A percentile compares a stretch with the other conserved stretches of the same genome.
Evolutionary conservation across 345 rosid genomes (phyloP).

Genomic region (Mallotus nudiflorus): DNA sequence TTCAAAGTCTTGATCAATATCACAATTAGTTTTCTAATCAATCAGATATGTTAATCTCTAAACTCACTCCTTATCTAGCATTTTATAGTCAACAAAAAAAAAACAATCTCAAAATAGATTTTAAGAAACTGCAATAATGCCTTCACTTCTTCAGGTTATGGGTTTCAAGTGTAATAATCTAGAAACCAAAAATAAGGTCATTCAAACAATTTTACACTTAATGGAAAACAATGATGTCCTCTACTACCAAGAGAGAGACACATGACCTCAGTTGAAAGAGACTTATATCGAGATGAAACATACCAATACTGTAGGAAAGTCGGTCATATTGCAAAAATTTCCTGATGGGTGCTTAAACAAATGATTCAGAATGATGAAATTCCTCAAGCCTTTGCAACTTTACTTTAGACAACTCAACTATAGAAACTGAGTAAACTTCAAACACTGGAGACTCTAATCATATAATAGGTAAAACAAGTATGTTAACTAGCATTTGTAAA

Average conservation of each 20-base stretch:
- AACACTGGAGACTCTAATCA: not conserved
- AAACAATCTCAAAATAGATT: not conserved
- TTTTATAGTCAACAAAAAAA: not conserved
- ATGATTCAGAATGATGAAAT: too few relatives aligned
- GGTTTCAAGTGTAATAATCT: not conserved
- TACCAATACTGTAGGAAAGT: not conserved
- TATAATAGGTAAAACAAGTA: not conserved
- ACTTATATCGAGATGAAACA: not conserved
- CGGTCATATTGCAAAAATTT: not conserved
- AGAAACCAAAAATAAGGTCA: not conserved
- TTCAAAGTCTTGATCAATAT: too few relatives aligned
- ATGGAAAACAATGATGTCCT: too few relatives aligned
- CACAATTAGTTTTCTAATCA: too few relatives aligned
- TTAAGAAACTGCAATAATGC: not conserved
- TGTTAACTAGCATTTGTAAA: not conserved
- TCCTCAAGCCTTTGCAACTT: not conserved
- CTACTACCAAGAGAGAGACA: too few relatives aligned
- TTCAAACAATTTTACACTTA: not conserved
- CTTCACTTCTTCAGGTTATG: not conserved
- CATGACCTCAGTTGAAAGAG: not conserved
- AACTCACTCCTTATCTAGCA: not conserved
- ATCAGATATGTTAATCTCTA: too few relatives aligned
- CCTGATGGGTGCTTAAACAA: not conserved
- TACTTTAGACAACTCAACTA: not conserved
- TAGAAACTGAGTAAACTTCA: not conserved